A percentile compares a stretch with the other conserved stretches of the same genome.
phyloP scores from a whole-genome alignment of 495 filamentous ascomycete species.

The Symbiotaphrina buchneri region DNA sequence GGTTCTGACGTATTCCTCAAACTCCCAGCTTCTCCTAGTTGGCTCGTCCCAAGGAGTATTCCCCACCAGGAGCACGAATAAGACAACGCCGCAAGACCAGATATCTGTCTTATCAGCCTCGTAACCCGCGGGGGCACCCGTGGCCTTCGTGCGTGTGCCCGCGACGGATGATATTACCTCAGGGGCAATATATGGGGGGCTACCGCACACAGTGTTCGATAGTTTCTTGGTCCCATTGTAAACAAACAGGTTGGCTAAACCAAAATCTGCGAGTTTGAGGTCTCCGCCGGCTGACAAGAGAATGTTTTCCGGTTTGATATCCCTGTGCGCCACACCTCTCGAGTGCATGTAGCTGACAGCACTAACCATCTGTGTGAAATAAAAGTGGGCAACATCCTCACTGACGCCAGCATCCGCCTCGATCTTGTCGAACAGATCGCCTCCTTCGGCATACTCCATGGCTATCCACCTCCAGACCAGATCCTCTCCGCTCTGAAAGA shows the following conservation, averaged over 20 bases:
- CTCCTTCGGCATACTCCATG: conserved; percentile 91
- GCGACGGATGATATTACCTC: conserved; percentile 39
- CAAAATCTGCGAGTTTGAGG: conserved; percentile 93
- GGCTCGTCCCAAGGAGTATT: conserved; percentile 98
- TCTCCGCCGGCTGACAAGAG: conserved; percentile 62
- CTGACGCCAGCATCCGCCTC: conserved; percentile 85
- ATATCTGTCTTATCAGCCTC: conserved; percentile 72
- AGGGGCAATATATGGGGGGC: conserved; percentile 90
- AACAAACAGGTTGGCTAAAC: conserved; percentile 79
- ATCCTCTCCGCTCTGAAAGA: conserved; percentile 74
- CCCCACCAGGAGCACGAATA: conserved; percentile 85
- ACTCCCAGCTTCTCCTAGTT: conserved; percentile 26
- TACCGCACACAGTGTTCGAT: conserved; percentile 78
- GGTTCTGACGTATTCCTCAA: conserved; percentile 21
- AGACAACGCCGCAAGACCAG: conserved; percentile 90
- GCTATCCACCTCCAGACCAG: conserved; percentile 88
- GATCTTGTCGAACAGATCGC: conserved; percentile 98
- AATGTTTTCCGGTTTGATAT: conserved; percentile 86
- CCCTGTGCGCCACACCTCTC: conserved; percentile 69
- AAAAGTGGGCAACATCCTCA: conserved; percentile 86
- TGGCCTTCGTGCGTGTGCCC: conserved; percentile 6
- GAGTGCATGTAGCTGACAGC: conserved; percentile 91
- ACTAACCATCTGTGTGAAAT: conserved; percentile 78
- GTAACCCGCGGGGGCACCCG: conserved; percentile 37
- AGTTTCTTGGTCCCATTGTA: conserved; percentile 61